Conservation (phyloP, 495 filamentous ascomycete genomes). For the Neurospora discreta region DNA sequence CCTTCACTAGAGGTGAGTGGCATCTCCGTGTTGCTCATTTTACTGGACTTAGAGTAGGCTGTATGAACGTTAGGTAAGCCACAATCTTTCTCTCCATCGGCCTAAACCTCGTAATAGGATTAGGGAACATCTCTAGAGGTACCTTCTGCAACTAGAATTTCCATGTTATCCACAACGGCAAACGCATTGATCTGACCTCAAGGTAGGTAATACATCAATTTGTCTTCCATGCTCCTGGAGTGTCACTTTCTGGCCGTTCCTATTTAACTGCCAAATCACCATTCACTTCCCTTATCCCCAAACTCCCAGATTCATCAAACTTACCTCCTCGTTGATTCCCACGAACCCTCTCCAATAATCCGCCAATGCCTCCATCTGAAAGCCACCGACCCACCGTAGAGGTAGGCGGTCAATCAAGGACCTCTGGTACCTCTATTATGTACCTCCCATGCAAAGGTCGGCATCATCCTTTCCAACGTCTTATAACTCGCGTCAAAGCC, state of each 20-base stretch:
- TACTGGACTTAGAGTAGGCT: background rate
- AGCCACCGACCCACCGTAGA: slow-evolving; percentile 22
- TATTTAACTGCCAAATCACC: slow-evolving; percentile 11
- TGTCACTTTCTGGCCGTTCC: slow-evolving; percentile 47
- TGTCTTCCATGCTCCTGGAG: slow-evolving; percentile 41
- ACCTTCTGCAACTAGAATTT: slow-evolving; percentile 43
- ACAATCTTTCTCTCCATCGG: slow-evolving; percentile 36
- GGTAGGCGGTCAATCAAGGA: slow-evolving; percentile 47
- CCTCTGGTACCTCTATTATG: slow-evolving; percentile 53
- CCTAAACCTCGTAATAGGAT: slow-evolving; percentile 55
- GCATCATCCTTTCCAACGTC: slow-evolving; percentile 61
- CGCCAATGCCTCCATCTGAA: slow-evolving; percentile 60
- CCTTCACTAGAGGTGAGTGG: too few relatives aligned
- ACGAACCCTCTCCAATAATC: slow-evolving; percentile 48
- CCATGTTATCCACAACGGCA: slow-evolving; percentile 48
- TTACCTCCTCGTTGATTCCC: slow-evolving; percentile 44
- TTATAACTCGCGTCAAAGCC: slow-evolving; percentile 52
- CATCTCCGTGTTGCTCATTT: background rate
- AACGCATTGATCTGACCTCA: slow-evolving; percentile 44
- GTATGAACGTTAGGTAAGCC: background rate
- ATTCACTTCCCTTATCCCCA: background rate
- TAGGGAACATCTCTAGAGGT: slow-evolving; percentile 54
- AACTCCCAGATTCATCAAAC: background rate
- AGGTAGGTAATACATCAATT: slow-evolving; percentile 26
- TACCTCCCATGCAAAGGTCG: slow-evolving; percentile 59